These are phyloP conservation scores for Solanum ossicruentum DNA, from an alignment of 257 asterid genomes.

Conservation along the genomic window DNA sequence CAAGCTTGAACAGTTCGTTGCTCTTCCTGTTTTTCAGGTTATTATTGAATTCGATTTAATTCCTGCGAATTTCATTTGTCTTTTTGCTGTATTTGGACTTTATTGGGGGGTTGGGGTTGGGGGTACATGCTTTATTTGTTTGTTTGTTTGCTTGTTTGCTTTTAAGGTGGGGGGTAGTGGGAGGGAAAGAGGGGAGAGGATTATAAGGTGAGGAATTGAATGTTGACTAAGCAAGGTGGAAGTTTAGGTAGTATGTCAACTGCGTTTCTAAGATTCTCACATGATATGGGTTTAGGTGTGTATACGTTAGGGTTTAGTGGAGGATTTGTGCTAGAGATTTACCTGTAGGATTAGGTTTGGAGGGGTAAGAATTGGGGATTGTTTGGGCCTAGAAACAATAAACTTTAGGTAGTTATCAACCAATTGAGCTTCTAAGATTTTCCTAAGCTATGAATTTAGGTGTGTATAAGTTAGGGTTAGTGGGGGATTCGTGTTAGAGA, in stretches of 20 bases:
- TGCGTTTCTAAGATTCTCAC: background rate
- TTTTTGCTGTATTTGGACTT: background rate
- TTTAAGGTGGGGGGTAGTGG: too few species aligned
- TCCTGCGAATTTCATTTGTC: background rate
- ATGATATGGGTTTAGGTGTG: background rate
- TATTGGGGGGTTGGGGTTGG: background rate
- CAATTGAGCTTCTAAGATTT: background rate
- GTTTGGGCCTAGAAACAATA: background rate
- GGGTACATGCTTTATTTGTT: background rate
- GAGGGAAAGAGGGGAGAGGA: background rate
- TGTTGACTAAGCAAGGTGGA: background rate
- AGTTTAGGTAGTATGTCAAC: background rate
- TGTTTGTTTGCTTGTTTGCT: background rate
- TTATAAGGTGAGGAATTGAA: background rate
- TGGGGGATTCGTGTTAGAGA: background rate
- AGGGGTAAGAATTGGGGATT: background rate
- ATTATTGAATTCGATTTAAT: background rate
- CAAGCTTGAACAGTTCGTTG: conserved; percentile 89
- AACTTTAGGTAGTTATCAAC: background rate
- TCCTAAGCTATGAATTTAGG: background rate
- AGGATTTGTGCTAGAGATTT: background rate
- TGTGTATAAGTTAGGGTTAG: background rate
- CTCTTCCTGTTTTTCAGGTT: conserved; percentile 85
- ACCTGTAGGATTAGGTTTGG: background rate
- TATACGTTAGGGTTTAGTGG: background rate